These are phyloP conservation scores for Fremontodendron californicum DNA, from an alignment of 345 rosid species.

Conservation along the genomic window DNA sequence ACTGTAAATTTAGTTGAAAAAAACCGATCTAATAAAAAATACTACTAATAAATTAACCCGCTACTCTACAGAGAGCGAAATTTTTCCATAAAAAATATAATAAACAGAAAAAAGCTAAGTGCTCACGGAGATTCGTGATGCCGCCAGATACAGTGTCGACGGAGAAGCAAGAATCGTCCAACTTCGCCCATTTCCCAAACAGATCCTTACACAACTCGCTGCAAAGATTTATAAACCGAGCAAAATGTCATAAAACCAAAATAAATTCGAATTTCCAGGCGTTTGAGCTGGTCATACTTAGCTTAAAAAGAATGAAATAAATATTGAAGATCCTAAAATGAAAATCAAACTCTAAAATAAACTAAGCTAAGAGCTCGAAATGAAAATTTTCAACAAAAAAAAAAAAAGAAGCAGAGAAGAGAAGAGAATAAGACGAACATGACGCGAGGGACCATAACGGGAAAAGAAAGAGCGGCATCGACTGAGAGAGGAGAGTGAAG, in stretches of 20 bases:
- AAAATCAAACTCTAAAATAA: background rate
- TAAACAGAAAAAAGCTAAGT: background rate
- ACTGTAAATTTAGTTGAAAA: background rate
- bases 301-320: background rate
- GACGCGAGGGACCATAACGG: slow-evolving; percentile 56
- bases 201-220: slow-evolving; percentile 83
- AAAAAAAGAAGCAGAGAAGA: background rate
- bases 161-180: slow-evolving; percentile 60
- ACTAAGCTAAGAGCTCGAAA: background rate
- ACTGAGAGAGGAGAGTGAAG: slow-evolving; percentile 45
- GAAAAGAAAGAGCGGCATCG: slow-evolving; percentile 54
- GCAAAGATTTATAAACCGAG: slow-evolving; percentile 20
- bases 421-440: slow-evolving; percentile 42
- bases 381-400: background rate
- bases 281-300: background rate
- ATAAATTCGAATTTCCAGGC: background rate
- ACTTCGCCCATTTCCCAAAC: slow-evolving; percentile 67
- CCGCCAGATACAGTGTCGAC: slow-evolving; percentile 87
- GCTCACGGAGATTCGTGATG: slow-evolving; percentile 88
- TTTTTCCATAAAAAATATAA: background rate
- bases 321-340: background rate
- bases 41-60: background rate
- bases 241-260: slow-evolving; percentile 10
- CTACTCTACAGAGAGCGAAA: background rate
- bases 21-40: background rate